Evolutionary conservation across 495 filamentous ascomycete genomes (phyloP).

Genomic region (Annulohypoxylon nitens): DNA sequence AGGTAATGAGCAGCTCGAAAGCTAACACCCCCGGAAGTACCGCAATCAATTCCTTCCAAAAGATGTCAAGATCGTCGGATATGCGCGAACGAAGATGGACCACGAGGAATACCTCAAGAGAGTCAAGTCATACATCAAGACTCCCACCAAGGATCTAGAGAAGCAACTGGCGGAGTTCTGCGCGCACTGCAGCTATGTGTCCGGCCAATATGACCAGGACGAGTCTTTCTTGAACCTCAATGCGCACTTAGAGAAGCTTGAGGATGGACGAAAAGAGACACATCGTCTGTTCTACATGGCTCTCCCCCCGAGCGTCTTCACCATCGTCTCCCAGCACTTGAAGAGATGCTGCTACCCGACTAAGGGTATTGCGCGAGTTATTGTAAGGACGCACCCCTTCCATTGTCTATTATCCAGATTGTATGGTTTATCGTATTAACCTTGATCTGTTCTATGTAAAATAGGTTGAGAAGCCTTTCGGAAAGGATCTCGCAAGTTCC

Average conservation of each 20-base stretch:
- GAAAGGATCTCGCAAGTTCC: conserved; percentile 94
- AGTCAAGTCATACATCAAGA: conserved; percentile 98
- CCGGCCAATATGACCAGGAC: conserved; percentile 97
- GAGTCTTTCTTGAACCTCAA: conserved; percentile 91
- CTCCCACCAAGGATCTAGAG: conserved; percentile 96
- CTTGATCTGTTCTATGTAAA: conserved; percentile 33
- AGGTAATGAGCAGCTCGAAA: conserved; percentile 22
- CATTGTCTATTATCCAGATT: neutral
- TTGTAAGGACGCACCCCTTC: conserved; percentile 69
- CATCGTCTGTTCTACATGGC: conserved; percentile 99
- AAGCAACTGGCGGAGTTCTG: conserved; percentile 93
- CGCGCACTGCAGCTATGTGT: conserved; percentile 88
- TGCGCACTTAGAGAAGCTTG: conserved; percentile 89
- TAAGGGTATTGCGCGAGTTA: conserved; percentile 89
- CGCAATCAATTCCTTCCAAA: conserved; percentile 99
- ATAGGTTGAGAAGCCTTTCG: conserved; percentile 99
- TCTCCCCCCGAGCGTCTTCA: conserved; percentile 97
- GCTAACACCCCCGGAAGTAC: conserved; percentile 70
- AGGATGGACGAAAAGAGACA: conserved; percentile 83
- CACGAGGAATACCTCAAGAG: conserved; percentile 92
- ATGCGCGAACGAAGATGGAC: conserved; percentile 99
- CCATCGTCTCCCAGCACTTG: conserved; percentile 93
- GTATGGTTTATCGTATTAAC: conserved; percentile 10
- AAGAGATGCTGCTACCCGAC: conserved; percentile 97
- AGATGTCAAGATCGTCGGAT: conserved; percentile 97